phyloP scores from a whole-genome alignment of 2,329 filamentous ascomycete species.

The Talaromyces verruculosus region DNA sequence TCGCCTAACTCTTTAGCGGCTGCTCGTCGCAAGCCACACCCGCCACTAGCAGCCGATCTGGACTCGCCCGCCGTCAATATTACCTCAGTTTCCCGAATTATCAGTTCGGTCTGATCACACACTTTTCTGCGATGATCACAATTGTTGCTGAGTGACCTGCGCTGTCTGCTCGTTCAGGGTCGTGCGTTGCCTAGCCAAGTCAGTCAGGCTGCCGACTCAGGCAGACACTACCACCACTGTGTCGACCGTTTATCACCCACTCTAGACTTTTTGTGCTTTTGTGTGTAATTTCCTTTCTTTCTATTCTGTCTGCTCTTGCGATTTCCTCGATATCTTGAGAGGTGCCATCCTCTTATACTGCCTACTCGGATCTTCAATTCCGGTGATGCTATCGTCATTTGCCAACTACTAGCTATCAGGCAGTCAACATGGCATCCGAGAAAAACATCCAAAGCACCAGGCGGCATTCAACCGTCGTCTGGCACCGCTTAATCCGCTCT shows the following conservation, averaged over 20 bases:
- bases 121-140: neutral
- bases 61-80: neutral
- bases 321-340: neutral
- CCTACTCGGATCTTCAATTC: neutral
- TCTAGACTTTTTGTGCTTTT: neutral
- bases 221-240: neutral
- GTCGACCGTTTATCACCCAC: neutral
- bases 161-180: neutral
- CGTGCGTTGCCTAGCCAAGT: neutral
- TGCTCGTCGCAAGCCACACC: neutral
- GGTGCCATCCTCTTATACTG: neutral
- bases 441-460: conserved; percentile 9
- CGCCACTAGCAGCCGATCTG: conserved; percentile 5
- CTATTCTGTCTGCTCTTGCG: neutral
- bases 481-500: conserved; percentile 64
- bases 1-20: neutral
- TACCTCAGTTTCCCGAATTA: neutral
- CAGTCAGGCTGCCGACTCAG: neutral
- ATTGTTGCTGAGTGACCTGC: neutral
- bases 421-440: conserved; percentile 12
- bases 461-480: conserved; percentile 41
- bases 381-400: conserved; percentile 1
- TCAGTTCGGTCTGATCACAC: neutral
- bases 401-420: neutral
- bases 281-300: neutral